Evolutionary conservation across 768 basidiomycete genomes (phyloP), one percentile per base, ranked within the genome.

Genomic region (Podaxis sp.): DNA sequence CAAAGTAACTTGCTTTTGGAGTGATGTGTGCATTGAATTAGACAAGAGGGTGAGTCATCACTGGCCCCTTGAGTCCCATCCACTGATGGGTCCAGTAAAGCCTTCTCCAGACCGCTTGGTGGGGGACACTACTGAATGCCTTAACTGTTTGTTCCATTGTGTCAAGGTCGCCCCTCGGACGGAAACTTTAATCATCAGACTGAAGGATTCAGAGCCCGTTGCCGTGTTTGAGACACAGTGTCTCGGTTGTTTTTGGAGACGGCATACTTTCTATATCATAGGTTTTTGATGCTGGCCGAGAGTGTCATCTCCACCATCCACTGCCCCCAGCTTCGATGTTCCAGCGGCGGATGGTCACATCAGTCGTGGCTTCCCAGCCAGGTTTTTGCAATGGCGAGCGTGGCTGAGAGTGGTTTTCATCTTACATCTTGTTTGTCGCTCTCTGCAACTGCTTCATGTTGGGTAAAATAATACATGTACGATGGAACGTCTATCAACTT

Each of bases 201-300:
- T 12, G 4, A 42, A n/a, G 40, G 40, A 42, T 12, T 42, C 40
- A 6, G 40, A n/a, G 40, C 6, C 40, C 6, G 4, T 42, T n/a
- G n/a, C 6, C 96, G 83, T 0, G 89, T 7, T 30, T 30, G 6
- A 28, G 6, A 7, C 28, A 28, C 1, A 7, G 28, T 0, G 6
- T 7, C 6, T 7, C 28, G 0, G 7, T 28, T 7, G 7, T 28
- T 1, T 7, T 1, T 1, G 1, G 28, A 1, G 28, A 7, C 6
- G 28, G 6, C 6, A 7, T 7, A 30, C 6, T 30, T 7, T 7
- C 28, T 30, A 30, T 30, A 30, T 30, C 28, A 6, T 1, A 1
- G 28, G 28, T 30, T 30, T 30, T 30, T 30, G 28, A 30, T 30
- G 28, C 28, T 30, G 28, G 6, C 28, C 6, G 28, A 30, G 28